Percentiles rank a stretch among this genome's conserved stretches.
Conservation (phyloP, 208 protist genomes). For the Wallacemonas collosoma region DNA sequence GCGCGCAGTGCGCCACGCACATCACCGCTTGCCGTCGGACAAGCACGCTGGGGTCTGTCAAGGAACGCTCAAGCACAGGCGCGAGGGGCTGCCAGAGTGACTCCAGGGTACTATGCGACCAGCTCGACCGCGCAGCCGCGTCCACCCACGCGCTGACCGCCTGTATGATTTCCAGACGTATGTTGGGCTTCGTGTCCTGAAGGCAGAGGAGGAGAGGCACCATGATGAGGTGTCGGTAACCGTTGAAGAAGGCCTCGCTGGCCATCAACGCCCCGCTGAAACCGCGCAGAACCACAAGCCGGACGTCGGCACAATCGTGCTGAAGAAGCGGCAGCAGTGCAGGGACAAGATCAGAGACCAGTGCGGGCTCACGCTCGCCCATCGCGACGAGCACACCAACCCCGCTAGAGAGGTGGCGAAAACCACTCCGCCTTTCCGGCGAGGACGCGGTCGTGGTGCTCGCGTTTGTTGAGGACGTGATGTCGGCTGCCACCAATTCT, state of each 20-base stretch:
- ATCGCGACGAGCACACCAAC: constrained; percentile 57
- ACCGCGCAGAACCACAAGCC: constrained; percentile 57
- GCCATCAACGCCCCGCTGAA: constrained; percentile 43
- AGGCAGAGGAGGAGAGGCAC: constrained; percentile 39
- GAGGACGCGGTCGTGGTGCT: background rate
- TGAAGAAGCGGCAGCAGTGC: constrained; percentile 42
- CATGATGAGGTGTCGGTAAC: constrained; percentile 31
- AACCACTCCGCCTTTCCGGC: constrained; percentile 9
- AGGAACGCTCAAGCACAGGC: constrained; percentile 34
- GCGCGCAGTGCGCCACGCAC: constrained; percentile 37
- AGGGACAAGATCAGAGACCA: constrained; percentile 46
- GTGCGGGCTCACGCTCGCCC: constrained; percentile 43
- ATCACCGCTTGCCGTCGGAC: constrained; percentile 57
- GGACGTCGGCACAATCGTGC: constrained; percentile 45
- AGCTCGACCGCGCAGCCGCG: background rate
- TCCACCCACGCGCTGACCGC: constrained; percentile 29
- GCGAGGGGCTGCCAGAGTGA: constrained; percentile 34
- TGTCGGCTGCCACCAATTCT: constrained; percentile 32
- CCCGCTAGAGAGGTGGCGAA: constrained; percentile 31
- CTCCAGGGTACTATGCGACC: constrained; percentile 22
- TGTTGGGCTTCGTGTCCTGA: constrained; percentile 42
- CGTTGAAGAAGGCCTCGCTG: constrained; percentile 31
- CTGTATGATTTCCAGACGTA: constrained; percentile 57
- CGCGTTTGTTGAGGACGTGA: background rate
- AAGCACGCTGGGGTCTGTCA: constrained; percentile 50